A percentile compares a stretch with the other conserved stretches of the same genome.
Conservation (phyloP, 441 rosid genomes). For the Euphorbia neoarborescens region DNA sequence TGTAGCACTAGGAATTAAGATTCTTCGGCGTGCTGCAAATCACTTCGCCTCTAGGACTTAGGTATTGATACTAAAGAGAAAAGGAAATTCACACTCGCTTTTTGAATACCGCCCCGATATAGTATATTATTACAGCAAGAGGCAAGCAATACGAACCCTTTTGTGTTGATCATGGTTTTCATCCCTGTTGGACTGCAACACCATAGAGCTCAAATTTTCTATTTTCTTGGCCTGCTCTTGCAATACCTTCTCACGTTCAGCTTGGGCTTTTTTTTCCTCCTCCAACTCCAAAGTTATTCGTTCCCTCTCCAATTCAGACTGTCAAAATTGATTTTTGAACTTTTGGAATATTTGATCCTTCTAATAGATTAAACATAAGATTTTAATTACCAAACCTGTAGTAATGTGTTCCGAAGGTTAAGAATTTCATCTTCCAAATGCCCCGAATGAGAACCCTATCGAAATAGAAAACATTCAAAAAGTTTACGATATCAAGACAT, state of each 20-base stretch:
- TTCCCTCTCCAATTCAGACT: slow-evolving; percentile 96
- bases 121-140: background rate
- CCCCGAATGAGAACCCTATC: slow-evolving; percentile 82
- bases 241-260: slow-evolving; percentile 78
- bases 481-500: background rate
- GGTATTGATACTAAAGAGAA: background rate
- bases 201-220: slow-evolving; percentile 84
- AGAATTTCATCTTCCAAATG: slow-evolving; percentile 85
- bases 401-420: slow-evolving; percentile 75
- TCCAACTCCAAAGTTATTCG: slow-evolving; percentile 82
- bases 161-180: slow-evolving; percentile 50
- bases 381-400: slow-evolving; percentile 50
- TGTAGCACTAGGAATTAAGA: background rate
- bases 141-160: slow-evolving; percentile 44
- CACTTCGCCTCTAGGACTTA: background rate
- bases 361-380: slow-evolving; percentile 17
- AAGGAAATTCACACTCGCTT: background rate
- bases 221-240: slow-evolving; percentile 92
- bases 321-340: slow-evolving; percentile 21
- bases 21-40: background rate
- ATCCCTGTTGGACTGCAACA: slow-evolving; percentile 67
- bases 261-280: slow-evolving; percentile 95
- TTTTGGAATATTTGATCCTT: slow-evolving; percentile 17
- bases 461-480: background rate
- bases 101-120: background rate